Percentiles rank a stretch among this genome's conserved stretches.
Evolutionary conservation across 2,329 filamentous ascomycete genomes (phyloP).

Genomic region (Pseudogymnoascus verrucosus): DNA sequence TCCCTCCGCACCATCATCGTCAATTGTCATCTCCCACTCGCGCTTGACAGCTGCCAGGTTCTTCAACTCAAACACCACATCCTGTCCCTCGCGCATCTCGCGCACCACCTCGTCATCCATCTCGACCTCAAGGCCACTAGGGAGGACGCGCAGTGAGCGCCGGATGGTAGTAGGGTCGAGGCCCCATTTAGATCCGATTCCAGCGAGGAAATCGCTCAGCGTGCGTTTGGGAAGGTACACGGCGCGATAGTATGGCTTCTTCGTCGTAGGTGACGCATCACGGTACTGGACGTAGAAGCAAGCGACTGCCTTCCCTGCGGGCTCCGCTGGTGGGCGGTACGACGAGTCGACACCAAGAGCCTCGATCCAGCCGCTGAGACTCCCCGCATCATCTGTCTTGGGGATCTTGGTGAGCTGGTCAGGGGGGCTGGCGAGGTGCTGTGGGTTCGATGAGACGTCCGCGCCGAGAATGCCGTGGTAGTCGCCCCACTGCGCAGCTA

Average conservation of each 20-base stretch:
- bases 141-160: conserved; percentile 63
- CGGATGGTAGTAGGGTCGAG: conserved; percentile 66
- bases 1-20: conserved; percentile 29
- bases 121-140: conserved; percentile 70
- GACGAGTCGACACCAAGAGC: conserved; percentile 80
- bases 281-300: conserved; percentile 74
- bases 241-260: conserved; percentile 64
- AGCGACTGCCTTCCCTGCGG: conserved; percentile 63
- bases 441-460: conserved; percentile 36
- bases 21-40: conserved; percentile 56
- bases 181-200: conserved; percentile 71
- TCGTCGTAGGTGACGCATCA: conserved; percentile 37
- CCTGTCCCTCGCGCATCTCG: conserved; percentile 81
- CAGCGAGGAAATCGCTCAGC: conserved; percentile 62
- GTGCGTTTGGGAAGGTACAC: conserved; percentile 77
- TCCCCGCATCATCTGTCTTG: conserved; percentile 52
- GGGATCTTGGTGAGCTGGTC: conserved; percentile 48
- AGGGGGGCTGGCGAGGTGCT: conserved; percentile 37
- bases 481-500: conserved; percentile 45
- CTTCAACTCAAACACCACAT: conserved; percentile 69
- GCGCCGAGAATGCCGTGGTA: conserved; percentile 45
- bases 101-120: conserved; percentile 85
- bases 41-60: conserved; percentile 40
- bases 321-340: conserved; percentile 73
- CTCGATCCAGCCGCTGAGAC: conserved; percentile 77